Conservation (phyloP, 2,329 filamentous ascomycete genomes). For the Geosmithia morbida region DNA sequence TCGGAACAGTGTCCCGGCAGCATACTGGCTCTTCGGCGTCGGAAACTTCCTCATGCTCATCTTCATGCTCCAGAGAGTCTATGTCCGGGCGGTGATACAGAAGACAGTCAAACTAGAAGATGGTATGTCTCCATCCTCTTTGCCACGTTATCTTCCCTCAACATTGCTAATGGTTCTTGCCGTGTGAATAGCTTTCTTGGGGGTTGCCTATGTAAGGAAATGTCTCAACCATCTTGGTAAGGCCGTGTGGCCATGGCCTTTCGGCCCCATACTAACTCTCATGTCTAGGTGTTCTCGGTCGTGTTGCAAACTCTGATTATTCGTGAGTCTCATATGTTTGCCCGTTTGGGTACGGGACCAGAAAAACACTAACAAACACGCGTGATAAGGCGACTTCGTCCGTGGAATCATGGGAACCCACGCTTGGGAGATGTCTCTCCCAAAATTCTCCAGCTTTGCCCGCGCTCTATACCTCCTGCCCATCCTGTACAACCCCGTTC, state of each 20-base stretch:
- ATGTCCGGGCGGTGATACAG: conserved; percentile 9
- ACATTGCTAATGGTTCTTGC: not conserved
- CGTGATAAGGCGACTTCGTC: not conserved
- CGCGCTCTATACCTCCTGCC: conserved; percentile 12
- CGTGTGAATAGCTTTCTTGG: not conserved
- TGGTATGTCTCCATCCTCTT: conserved; percentile 4
- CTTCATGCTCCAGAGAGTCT: conserved; percentile 12
- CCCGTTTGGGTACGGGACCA: not conserved
- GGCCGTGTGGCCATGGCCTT: not conserved
- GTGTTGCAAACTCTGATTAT: not conserved
- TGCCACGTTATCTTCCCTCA: not conserved
- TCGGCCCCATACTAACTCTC: not conserved
- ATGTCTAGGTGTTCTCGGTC: not conserved
- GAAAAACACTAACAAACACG: not conserved
- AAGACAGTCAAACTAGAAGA: conserved; percentile 12
- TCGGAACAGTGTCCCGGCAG: conserved; percentile 8
- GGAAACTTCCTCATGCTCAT: conserved; percentile 7
- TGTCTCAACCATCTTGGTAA: not conserved
- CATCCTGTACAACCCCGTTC: conserved; percentile 14
- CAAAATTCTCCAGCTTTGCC: conserved; percentile 11
- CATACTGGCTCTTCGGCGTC: conserved; percentile 6
- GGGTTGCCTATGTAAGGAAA: not conserved
- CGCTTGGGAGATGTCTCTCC: conserved; percentile 14
- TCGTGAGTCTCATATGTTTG: not conserved
- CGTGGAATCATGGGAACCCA: conserved; percentile 10